Conservation (phyloP, 177 flowering plant species). For the Vitis hybrid region DNA sequence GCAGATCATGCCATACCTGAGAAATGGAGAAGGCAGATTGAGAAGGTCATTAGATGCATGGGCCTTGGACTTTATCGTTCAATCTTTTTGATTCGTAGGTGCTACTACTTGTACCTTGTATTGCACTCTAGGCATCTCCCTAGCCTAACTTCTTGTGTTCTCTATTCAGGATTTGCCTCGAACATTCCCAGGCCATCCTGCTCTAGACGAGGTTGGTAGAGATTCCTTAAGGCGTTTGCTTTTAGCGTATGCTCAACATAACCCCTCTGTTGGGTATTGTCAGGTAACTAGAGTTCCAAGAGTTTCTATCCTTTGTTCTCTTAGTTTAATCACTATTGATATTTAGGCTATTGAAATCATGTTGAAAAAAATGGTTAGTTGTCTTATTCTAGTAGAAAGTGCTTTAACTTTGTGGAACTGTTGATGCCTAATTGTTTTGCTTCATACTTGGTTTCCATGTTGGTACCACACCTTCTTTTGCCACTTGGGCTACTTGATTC, state of each 20-base stretch:
- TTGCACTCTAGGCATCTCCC: conserved; percentile 5
- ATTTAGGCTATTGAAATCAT: neutral
- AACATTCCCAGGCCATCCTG: conserved; percentile 99
- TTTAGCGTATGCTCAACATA: conserved; percentile 92
- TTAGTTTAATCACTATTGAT: neutral
- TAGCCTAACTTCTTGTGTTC: conserved; percentile 15
- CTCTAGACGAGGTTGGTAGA: conserved; percentile 87
- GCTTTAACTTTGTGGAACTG: too few relatives aligned
- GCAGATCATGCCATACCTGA: conserved; percentile 16
- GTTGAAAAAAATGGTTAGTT: too few relatives aligned
- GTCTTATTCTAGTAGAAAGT: too few relatives aligned
- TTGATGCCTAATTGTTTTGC: too few relatives aligned
- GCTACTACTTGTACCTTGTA: conserved; percentile 39
- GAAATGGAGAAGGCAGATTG: conserved; percentile 73
- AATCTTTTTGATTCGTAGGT: conserved; percentile 50
- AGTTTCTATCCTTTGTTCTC: neutral
- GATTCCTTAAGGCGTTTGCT: conserved; percentile 89
- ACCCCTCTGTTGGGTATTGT: conserved; percentile 95
- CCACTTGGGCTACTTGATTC: too few relatives aligned
- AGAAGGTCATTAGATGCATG: conserved; percentile 72
- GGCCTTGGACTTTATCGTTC: conserved; percentile 51
- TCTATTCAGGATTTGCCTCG: conserved; percentile 85
- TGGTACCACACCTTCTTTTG: too few relatives aligned
- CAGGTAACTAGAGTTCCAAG: conserved; percentile 51
- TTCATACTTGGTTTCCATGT: too few relatives aligned